These are phyloP conservation scores for Colletotrichum noveboracense DNA, from an alignment of 2,329 filamentous ascomycete genomes.

Conservation along the genomic window DNA sequence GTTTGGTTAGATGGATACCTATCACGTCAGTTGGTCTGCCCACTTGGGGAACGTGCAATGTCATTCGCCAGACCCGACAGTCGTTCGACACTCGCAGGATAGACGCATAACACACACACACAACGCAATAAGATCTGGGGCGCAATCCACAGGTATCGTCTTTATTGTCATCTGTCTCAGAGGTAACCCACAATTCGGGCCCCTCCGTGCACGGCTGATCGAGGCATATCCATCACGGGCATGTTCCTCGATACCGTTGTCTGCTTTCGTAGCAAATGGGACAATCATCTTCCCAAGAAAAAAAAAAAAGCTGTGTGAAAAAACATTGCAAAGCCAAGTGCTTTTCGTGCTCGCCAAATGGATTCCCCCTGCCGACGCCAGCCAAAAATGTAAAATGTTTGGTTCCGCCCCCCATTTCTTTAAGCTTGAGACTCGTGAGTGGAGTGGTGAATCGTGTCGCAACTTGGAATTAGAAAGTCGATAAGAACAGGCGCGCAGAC, in stretches of 20 bases:
- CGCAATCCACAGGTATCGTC: conserved; percentile 17
- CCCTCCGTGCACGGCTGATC: neutral
- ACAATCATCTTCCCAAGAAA: conserved; percentile 8
- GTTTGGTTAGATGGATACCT: conserved; percentile 5
- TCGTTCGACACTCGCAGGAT: neutral
- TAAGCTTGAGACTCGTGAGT: conserved; percentile 12
- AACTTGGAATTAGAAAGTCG: conserved; percentile 22
- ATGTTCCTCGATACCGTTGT: neutral
- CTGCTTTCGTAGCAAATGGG: conserved; percentile 14
- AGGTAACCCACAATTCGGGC: neutral
- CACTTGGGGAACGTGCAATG: neutral
- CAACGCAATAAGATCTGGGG: neutral
- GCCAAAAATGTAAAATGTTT: conserved; percentile 19
- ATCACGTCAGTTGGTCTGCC: neutral
- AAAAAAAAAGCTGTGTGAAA: neutral
- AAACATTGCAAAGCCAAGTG: conserved; percentile 18
- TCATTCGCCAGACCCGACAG: neutral
- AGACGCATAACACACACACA: neutral
- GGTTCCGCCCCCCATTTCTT: conserved; percentile 9
- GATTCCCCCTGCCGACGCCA: conserved; percentile 18
- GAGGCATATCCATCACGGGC: neutral
- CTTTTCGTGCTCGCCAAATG: conserved; percentile 22
- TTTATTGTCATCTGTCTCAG: conserved; percentile 18
- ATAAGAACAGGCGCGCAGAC: conserved; percentile 17
- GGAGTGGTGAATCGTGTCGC: conserved; percentile 22